Conservation (phyloP, 192 early-diverging fungal genomes). For the Backusella australiensis region DNA sequence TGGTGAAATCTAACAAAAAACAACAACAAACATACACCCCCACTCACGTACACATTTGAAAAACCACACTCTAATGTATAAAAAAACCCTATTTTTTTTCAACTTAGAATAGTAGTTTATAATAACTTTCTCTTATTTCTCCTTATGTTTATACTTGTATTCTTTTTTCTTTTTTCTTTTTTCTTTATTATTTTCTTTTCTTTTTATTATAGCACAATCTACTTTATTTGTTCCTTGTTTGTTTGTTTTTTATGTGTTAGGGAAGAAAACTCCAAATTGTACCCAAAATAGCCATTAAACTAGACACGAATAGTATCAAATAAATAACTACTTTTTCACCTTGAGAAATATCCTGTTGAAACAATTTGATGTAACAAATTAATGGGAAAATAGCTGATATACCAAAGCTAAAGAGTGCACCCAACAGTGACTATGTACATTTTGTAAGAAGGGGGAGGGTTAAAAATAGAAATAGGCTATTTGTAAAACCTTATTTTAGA, state of each 20-base stretch:
- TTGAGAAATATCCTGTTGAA: constrained; percentile 13
- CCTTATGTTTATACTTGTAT: constrained; percentile 11
- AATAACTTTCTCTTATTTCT: constrained; percentile 2
- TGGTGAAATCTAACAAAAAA: constrained; percentile 26
- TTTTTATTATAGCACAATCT: constrained; percentile 5
- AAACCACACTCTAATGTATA: neutral
- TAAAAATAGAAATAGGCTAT: neutral
- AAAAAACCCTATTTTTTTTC: constrained; percentile 2
- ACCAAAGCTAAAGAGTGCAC: constrained; percentile 33
- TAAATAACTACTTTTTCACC: constrained; percentile 6
- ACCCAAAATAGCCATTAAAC: constrained; percentile 17
- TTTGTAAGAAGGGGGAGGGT: neutral
- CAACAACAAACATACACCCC: neutral
- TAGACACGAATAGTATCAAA: constrained; percentile 11
- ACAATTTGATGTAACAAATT: constrained; percentile 29
- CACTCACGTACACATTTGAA: neutral
- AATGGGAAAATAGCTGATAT: constrained; percentile 41
- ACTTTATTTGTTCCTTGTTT: neutral
- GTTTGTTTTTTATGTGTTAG: constrained; percentile 2
- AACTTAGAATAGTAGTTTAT: neutral
- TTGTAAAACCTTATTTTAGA: neutral
- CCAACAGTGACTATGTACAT: constrained; percentile 23
- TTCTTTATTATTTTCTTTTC: neutral
- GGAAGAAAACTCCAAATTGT: constrained; percentile 32
- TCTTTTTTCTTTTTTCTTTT: neutral